Base-by-base conservation (phyloP, 2,329 filamentous ascomycete species). In the Volutella citrinella region DNA sequence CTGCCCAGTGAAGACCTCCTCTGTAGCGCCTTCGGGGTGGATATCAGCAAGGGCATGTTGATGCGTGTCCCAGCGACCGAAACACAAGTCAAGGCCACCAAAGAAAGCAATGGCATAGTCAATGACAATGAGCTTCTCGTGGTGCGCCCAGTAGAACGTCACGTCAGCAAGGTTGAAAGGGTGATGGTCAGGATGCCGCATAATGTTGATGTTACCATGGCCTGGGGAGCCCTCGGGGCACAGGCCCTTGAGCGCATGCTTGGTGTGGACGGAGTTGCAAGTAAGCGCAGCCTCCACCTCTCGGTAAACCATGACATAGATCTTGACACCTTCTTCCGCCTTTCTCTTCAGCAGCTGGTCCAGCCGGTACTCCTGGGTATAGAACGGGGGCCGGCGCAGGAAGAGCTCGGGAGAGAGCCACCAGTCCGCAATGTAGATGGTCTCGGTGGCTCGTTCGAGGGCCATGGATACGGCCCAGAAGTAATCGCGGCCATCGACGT, bases 121-220 rank as follows among this genome's bases (percentile, higher is more conserved):
- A 33, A 97, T 85, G 13, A 98, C 86, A 34, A 97, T 85, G 56
- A 96, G 94, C 59, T 98, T 98, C 54, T 98, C 93, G 58, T 98
- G 93, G 57, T 98, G 93, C 0, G 93, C 93, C 80, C 91, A 97
- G 66, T 95, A 96, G 55, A 96, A 88, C 1, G 89, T 96, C 87
- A 95, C 94, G 51, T 97, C 91, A 19, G 86, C 86, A 4, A 84
- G 86, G 53, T 96, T 96, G 31, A 97, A 80, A 4, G 95, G 77
- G 46, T 96, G 96, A 65, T 97, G 91, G 59, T 97, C 91, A 0
- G 91, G 91, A 63, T 97, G 91, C 19, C 91, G 80, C 78, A 94
- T 84, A 32, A 95, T 72, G 21, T 72, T 77, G 56, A 98, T 97
- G 57, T 97, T 97, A 29, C 87, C 88, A 57, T 90, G 72, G 2